phyloP scores from a whole-genome alignment of 805 yeast species.

The Zygosaccharomyces kombuchaensis region DNA sequence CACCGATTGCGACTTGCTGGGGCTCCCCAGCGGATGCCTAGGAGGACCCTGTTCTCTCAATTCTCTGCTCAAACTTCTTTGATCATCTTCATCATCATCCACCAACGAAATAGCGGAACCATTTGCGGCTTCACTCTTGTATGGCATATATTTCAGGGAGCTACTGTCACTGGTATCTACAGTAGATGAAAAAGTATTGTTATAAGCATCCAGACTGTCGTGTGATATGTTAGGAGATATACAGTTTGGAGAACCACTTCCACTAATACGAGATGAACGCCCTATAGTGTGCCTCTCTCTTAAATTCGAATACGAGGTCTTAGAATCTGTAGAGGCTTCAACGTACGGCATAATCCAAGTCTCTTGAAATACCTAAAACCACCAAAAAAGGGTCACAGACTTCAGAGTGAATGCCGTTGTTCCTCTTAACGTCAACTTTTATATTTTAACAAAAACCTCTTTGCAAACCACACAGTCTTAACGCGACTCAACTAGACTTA shows the following conservation, averaged over 20 bases:
- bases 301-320: slow-evolving; percentile 22
- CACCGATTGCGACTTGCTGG: slow-evolving; percentile 10
- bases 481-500: background rate
- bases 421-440: background rate
- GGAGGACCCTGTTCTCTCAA: slow-evolving; percentile 2
- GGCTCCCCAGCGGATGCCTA: slow-evolving; percentile 3
- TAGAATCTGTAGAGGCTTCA: slow-evolving; percentile 31
- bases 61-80: background rate
- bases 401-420: background rate
- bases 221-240: background rate
- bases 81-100: background rate
- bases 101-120: slow-evolving; percentile 7
- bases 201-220: slow-evolving; percentile 2
- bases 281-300: slow-evolving; percentile 28
- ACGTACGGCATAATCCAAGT: slow-evolving; percentile 29
- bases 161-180: slow-evolving; percentile 10
- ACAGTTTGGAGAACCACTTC: background rate
- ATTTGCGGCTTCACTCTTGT: background rate
- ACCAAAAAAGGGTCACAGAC: background rate
- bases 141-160: slow-evolving; percentile 3
- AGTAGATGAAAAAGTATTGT: slow-evolving; percentile 8
- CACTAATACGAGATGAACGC: background rate
- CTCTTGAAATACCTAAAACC: slow-evolving; percentile 1
- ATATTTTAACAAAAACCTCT: background rate
- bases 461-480: background rate